phyloP scores from a whole-genome alignment of 73 alveolate genomes.

The Strombidium stylifer region DNA sequence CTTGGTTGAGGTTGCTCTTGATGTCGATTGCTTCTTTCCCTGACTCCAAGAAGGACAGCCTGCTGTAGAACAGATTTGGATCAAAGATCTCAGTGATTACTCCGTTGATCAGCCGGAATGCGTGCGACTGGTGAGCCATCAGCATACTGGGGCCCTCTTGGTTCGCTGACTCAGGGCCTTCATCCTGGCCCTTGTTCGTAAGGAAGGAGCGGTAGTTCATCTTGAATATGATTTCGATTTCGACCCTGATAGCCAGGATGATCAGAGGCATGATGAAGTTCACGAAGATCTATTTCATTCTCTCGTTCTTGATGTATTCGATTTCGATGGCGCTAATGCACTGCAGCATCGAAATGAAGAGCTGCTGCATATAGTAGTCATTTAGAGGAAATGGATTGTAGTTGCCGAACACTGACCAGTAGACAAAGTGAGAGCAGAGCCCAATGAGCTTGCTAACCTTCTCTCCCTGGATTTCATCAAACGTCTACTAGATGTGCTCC shows the following conservation, averaged over 20 bases:
- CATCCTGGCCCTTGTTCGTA: constrained; percentile 2
- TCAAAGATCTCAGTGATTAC: constrained; percentile 45
- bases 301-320: neutral
- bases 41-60: constrained; percentile 64
- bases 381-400: constrained; percentile 48
- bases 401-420: constrained; percentile 61
- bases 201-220: constrained; percentile 29
- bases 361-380: constrained; percentile 26
- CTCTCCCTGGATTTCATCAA: constrained; percentile 35
- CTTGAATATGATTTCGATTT: constrained; percentile 29
- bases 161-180: too few relatives aligned
- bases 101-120: constrained; percentile 34
- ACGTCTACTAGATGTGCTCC: constrained; percentile 4
- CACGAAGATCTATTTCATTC: constrained; percentile 11
- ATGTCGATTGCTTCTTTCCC: constrained; percentile 56
- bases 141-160: neutral
- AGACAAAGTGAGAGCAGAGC: constrained; percentile 42
- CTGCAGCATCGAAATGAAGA: constrained; percentile 40
- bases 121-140: neutral
- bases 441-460: constrained; percentile 51
- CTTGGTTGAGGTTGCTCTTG: constrained; percentile 4
- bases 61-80: constrained; percentile 56
- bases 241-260: constrained; percentile 30
- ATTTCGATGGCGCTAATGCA: constrained; percentile 6
- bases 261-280: constrained; percentile 49